Base-by-base conservation (phyloP, 306 rosid species). In the Citrullus colocynthis region DNA sequence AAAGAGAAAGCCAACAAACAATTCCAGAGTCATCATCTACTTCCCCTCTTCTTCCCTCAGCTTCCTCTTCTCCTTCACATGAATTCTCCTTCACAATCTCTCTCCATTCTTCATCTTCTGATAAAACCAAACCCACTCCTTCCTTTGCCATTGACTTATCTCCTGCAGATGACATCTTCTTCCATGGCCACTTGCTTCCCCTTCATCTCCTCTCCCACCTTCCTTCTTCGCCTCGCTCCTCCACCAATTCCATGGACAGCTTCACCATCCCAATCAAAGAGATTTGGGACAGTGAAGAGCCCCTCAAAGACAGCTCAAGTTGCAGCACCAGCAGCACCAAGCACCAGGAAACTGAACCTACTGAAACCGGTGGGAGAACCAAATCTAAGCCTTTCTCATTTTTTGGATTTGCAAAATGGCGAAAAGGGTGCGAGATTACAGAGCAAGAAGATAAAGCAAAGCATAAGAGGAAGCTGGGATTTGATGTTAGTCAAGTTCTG, bases 91-190 rank as follows among this genome's bases (percentile, higher is more conserved):
- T 94, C 88, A 89, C 97, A 83, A 86, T 90, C 77, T 92, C 98
- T 63, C 92, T 92, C 58, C 96, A 88, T 78, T 81, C 90, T 71
- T 21, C 63, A 49, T 82, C 84, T 71, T 83, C 86, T 74, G 81
- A 34, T 21, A 80, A 83, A 74, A 39, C 86, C 84, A 84, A 80
- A 80, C 16, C 83, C 17, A 54, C 89, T n/a, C 72, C 78, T 80
- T 86, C 97, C 6, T 84, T 86, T 48, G 98, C 98, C 66, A 81
- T 89, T 51, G 98, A 94, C 81, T 78, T 94, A 74, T 85, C 98
- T 48, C 98, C 98, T 0, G 98, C 98, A 6, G 98, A 94, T 49
- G 98, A 94, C 82, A 94, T 94, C 76, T 94, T 94, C 95, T 94
- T 90, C 89, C 98, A 90, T n/a, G 98, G 98, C 41, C 98, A 92